Evolutionary conservation across 768 basidiomycete genomes (phyloP).

Genomic region (Dentipellis fragilis): DNA sequence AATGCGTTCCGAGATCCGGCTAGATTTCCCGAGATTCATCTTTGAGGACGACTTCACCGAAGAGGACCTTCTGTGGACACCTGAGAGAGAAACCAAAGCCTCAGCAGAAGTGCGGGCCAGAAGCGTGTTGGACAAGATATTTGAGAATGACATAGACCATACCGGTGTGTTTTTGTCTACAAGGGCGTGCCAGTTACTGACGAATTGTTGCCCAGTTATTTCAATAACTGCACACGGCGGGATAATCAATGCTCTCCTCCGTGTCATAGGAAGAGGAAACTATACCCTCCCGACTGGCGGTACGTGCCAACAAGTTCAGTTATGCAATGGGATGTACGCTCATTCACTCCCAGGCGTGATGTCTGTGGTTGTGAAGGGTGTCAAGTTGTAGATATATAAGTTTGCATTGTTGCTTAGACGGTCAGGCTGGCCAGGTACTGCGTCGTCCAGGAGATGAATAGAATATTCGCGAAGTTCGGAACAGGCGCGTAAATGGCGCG

Average conservation of each 20-base stretch:
- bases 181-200: neutral
- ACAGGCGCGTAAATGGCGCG: neutral
- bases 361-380: slow-evolving; percentile 9
- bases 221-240: slow-evolving; percentile 12
- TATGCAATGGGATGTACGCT: neutral
- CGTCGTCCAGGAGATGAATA: neutral
- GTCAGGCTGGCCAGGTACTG: too few species aligned
- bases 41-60: slow-evolving; percentile 14
- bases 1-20: slow-evolving; percentile 6
- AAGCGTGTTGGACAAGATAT: slow-evolving; percentile 9
- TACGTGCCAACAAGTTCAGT: neutral
- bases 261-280: slow-evolving; percentile 6
- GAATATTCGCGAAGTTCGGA: too few species aligned
- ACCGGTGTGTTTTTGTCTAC: slow-evolving; percentile 5
- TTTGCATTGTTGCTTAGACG: too few species aligned
- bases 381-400: too few species aligned
- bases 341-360: slow-evolving; percentile 2
- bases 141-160: slow-evolving; percentile 2
- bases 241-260: slow-evolving; percentile 6
- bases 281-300: slow-evolving; percentile 10
- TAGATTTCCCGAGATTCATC: slow-evolving; percentile 7
- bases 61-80: slow-evolving; percentile 9
- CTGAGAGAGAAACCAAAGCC: slow-evolving; percentile 2
- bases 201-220: slow-evolving; percentile 2
- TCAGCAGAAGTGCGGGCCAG: slow-evolving; percentile 7